A percentile compares a stretch with the other conserved stretches of the same genome.
These are phyloP conservation scores for Schwanniomyces vanrijiae DNA, from an alignment of 805 yeast genomes.

Conservation along the genomic window DNA sequence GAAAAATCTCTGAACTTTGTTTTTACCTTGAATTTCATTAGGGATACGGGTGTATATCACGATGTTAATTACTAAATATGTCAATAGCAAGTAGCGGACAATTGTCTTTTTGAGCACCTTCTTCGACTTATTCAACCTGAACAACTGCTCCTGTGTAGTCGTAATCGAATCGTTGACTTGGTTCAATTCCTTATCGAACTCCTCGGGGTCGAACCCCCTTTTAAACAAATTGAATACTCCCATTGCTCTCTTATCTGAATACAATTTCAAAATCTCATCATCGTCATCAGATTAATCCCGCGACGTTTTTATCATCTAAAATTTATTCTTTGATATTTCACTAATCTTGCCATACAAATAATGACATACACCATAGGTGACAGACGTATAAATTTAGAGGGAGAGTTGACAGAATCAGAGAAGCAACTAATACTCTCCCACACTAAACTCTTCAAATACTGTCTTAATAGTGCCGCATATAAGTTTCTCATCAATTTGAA, in stretches of 20 bases:
- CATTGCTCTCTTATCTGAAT: conserved; percentile 17
- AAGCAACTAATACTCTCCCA: conserved; percentile 25
- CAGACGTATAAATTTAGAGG: conserved; percentile 23
- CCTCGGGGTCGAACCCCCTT: conserved; percentile 27
- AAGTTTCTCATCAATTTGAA: conserved; percentile 26
- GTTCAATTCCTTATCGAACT: conserved; percentile 35
- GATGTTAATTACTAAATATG: conserved; percentile 23
- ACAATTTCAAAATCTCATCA: neutral
- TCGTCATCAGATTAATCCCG: neutral
- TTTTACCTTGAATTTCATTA: conserved; percentile 11
- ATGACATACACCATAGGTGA: conserved; percentile 45
- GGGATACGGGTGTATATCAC: conserved; percentile 22
- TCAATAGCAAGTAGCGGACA: conserved; percentile 13
- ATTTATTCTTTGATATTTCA: neutral
- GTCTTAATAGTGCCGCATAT: conserved; percentile 31
- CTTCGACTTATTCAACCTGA: conserved; percentile 15
- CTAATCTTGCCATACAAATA: neutral
- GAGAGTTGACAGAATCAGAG: conserved; percentile 21
- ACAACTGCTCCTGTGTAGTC: conserved; percentile 23
- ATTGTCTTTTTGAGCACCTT: conserved; percentile 14
- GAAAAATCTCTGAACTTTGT: conserved; percentile 22
- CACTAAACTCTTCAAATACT: conserved; percentile 29
- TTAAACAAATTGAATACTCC: conserved; percentile 29
- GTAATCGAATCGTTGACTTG: conserved; percentile 26
- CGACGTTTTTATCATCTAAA: conserved; percentile 1